phyloP scores from a whole-genome alignment of 805 yeast genomes.

The Nakazawaea ishiwadae region DNA sequence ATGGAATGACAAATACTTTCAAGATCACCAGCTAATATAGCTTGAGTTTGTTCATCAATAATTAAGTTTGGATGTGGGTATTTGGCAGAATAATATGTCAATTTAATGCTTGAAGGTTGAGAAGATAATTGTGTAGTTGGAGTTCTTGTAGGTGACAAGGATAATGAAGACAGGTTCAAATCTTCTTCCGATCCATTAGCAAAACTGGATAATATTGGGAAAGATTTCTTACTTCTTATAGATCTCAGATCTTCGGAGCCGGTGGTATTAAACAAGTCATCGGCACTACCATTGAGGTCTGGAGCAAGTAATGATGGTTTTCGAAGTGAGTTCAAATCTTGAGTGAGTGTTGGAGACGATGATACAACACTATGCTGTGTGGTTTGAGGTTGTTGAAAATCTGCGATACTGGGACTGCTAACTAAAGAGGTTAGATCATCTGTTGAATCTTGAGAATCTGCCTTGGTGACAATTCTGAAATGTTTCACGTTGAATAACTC shows the following conservation, averaged over 20 bases:
- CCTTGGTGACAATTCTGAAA: conserved; percentile 18
- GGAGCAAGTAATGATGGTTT: neutral
- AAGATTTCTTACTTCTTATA: conserved; percentile 5
- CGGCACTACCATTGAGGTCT: neutral
- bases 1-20: conserved; percentile 79
- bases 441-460: neutral
- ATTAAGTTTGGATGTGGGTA: conserved; percentile 62
- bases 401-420: neutral
- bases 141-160: conserved; percentile 4
- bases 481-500: conserved; percentile 35
- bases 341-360: conserved; percentile 6
- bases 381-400: neutral
- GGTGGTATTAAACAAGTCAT: neutral
- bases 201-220: neutral
- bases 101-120: conserved; percentile 1
- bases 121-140: neutral
- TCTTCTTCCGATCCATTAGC: conserved; percentile 1
- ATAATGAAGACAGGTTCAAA: conserved; percentile 1
- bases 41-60: conserved; percentile 42
- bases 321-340: conserved; percentile 1
- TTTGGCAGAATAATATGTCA: conserved; percentile 31
- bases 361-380: neutral
- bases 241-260: conserved; percentile 5
- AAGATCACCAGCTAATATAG: conserved; percentile 46
- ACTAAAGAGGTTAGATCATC: neutral